These are phyloP conservation scores for Torulaspora gathmanii DNA, from an alignment of 805 yeast genomes.

Conservation along the genomic window DNA sequence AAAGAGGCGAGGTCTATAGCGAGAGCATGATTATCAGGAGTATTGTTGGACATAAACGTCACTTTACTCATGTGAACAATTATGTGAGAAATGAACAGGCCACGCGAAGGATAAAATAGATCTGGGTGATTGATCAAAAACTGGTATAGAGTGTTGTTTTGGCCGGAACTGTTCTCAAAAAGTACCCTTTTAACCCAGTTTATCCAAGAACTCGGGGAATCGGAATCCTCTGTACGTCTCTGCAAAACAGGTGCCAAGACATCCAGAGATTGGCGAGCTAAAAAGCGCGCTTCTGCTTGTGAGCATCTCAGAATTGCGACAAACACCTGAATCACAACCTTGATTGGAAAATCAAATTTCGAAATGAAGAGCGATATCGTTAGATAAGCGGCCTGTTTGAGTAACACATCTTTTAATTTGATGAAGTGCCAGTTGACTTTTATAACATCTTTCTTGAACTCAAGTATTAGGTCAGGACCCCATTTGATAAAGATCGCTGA, in stretches of 20 bases:
- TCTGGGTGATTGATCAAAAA: slow-evolving; percentile 83
- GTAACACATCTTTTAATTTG: slow-evolving; percentile 78
- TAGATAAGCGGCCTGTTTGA: slow-evolving; percentile 90
- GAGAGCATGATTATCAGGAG: slow-evolving; percentile 72
- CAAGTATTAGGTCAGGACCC: slow-evolving; percentile 55
- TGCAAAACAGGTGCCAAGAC: slow-evolving; percentile 83
- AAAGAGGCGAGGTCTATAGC: slow-evolving; percentile 89
- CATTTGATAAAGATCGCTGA: slow-evolving; percentile 71
- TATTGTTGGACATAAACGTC: slow-evolving; percentile 70
- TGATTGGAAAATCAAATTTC: slow-evolving; percentile 81
- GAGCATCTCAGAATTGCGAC: slow-evolving; percentile 83
- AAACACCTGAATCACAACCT: slow-evolving; percentile 85
- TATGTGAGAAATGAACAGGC: slow-evolving; percentile 81
- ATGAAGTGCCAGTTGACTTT: slow-evolving; percentile 93
- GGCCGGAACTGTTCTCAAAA: slow-evolving; percentile 83
- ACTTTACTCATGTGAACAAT: slow-evolving; percentile 90
- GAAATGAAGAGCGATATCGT: slow-evolving; percentile 82
- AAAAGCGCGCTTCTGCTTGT: slow-evolving; percentile 73
- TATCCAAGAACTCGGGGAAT: slow-evolving; percentile 61
- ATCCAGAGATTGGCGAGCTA: slow-evolving; percentile 85
- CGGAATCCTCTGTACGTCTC: slow-evolving; percentile 52
- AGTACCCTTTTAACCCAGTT: slow-evolving; percentile 92
- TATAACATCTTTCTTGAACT: slow-evolving; percentile 74
- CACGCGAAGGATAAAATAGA: slow-evolving; percentile 78
- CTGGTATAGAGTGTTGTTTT: slow-evolving; percentile 82